Percentiles rank a stretch among this genome's conserved stretches.
Conservation (phyloP, 2,329 filamentous ascomycete species). For the Cephalotrichum gorgonifer region DNA sequence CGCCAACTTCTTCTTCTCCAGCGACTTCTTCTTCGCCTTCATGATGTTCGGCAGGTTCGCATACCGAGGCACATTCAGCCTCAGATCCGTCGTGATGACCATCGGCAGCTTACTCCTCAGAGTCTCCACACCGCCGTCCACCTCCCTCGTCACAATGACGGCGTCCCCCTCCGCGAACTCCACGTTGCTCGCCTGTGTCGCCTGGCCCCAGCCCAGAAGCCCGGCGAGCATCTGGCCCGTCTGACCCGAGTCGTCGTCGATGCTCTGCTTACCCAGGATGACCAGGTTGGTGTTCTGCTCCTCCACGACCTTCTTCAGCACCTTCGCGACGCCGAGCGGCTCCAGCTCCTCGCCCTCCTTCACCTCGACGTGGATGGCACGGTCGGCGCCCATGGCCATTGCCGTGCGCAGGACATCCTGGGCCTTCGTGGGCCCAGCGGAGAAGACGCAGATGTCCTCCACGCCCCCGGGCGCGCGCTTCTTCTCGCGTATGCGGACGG, state of each 20-base stretch:
- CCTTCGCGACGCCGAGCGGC: constrained; percentile 84
- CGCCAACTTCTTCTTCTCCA: constrained; percentile 80
- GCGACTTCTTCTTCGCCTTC: constrained; percentile 99
- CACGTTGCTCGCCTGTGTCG: constrained; percentile 83
- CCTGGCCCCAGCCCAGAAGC: constrained; percentile 84
- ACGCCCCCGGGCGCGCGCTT: constrained; percentile 63
- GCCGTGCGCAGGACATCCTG: constrained; percentile 86
- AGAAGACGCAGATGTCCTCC: constrained; percentile 84
- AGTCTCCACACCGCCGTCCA: constrained; percentile 92
- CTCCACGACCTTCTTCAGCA: constrained; percentile 70
- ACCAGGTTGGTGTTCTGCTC: constrained; percentile 85
- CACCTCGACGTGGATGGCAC: constrained; percentile 76
- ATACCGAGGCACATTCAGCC: constrained; percentile 90
- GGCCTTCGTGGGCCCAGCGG: constrained; percentile 78
- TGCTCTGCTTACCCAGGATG: constrained; percentile 93
- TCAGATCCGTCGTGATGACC: constrained; percentile 88
- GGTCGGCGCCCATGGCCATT: constrained; percentile 98
- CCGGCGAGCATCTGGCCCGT: constrained; percentile 98
- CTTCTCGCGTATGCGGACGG: constrained; percentile 86
- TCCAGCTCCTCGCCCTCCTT: constrained; percentile 70
- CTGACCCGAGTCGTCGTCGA: constrained; percentile 92
- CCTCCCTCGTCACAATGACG: constrained; percentile 77
- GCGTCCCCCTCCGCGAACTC: constrained; percentile 59
- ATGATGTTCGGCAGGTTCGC: constrained; percentile 96
- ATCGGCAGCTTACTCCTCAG: constrained; percentile 76